A percentile compares a stretch with the other conserved stretches of the same genome.
These are phyloP conservation scores for Pulveroboletus ravenelii DNA, from an alignment of 768 basidiomycete species.

Conservation along the genomic window DNA sequence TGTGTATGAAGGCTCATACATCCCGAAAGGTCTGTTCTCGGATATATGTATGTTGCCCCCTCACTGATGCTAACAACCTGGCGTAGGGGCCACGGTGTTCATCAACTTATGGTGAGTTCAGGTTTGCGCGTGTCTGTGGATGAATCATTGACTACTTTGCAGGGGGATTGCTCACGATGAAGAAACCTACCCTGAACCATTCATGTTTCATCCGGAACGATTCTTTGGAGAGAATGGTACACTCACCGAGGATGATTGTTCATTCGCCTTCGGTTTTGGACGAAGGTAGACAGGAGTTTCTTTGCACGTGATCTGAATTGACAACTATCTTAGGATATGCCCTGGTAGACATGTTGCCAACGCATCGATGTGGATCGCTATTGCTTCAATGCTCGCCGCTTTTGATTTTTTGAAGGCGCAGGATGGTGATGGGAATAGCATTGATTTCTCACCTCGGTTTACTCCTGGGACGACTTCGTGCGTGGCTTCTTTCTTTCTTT, in stretches of 20 bases:
- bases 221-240: constrained; percentile 25
- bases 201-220: constrained; percentile 38
- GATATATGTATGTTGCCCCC: background rate
- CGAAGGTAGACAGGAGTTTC: constrained; percentile 14
- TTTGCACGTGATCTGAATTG: background rate
- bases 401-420: constrained; percentile 21
- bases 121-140: background rate
- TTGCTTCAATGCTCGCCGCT: constrained; percentile 19
- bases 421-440: constrained; percentile 21
- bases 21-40: constrained; percentile 20
- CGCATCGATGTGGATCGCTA: constrained; percentile 25
- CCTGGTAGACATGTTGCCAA: constrained; percentile 22
- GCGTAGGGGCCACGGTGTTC: constrained; percentile 15
- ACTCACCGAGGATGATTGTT: constrained; percentile 1
- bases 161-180: constrained; percentile 40
- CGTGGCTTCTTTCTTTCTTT: background rate
- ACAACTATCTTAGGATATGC: constrained; percentile 13
- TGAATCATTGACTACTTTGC: background rate
- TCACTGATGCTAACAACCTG: background rate
- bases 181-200: constrained; percentile 36
- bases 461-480: constrained; percentile 16
- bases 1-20: constrained; percentile 21
- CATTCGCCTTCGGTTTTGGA: constrained; percentile 23
- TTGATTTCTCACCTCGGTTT: constrained; percentile 24
- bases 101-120: constrained; percentile 21